A percentile compares a stretch with the other conserved stretches of the same genome.
Conservation (phyloP, 2,329 filamentous ascomycete genomes). For the Xylariales sp. region DNA sequence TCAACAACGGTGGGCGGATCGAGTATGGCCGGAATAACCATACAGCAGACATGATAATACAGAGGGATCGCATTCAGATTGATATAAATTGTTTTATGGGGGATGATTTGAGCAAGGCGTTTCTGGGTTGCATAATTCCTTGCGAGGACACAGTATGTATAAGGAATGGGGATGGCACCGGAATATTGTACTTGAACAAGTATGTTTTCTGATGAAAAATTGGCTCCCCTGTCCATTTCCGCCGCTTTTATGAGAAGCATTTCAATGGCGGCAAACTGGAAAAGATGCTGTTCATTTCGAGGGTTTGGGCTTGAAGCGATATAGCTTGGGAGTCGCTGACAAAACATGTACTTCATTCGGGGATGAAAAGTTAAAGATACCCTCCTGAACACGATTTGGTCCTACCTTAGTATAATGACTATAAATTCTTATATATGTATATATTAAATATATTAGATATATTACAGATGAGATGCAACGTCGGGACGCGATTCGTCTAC, state of each 20-base stretch:
- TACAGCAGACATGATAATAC: conserved; percentile 30
- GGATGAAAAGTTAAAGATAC: conserved; percentile 8
- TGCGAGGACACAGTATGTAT: conserved; percentile 2
- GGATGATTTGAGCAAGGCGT: conserved; percentile 31
- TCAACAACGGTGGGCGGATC: conserved; percentile 23
- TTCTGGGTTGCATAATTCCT: conserved; percentile 20
- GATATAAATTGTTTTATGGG: conserved; percentile 15
- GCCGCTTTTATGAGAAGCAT: conserved; percentile 19
- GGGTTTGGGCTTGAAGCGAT: neutral
- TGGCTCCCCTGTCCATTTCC: neutral
- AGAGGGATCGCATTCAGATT: neutral
- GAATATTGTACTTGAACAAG: neutral
- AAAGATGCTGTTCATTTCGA: neutral
- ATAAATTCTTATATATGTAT: neutral
- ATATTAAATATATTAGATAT: too few species aligned
- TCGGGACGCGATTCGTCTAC: too few species aligned
- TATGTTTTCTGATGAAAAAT: neutral
- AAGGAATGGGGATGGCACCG: neutral
- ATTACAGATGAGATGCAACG: neutral
- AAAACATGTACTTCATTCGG: neutral
- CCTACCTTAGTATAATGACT: neutral
- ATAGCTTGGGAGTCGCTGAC: neutral
- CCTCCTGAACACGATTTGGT: neutral
- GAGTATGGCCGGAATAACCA: conserved; percentile 39
- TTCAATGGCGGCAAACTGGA: conserved; percentile 13